phyloP scores from a whole-genome alignment of 768 basidiomycete genomes.

The Panaeolus cyanescens region DNA sequence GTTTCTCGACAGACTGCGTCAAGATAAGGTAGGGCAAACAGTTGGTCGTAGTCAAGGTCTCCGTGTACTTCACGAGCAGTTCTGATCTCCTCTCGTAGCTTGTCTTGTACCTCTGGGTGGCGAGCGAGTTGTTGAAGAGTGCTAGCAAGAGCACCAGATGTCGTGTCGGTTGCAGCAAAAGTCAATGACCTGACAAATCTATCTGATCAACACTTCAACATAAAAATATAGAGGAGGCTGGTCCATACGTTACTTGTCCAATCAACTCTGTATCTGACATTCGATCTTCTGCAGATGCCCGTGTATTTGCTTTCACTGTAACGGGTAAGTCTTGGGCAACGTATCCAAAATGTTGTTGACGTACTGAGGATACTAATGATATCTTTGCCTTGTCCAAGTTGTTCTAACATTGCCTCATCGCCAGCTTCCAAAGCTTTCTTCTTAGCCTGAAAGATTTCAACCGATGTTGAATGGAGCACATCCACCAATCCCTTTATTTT shows the following conservation, averaged over 20 bases:
- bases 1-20: conserved; percentile 43
- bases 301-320: conserved; percentile 36
- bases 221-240: not conserved
- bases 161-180: conserved; percentile 45
- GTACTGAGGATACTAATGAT: conserved; percentile 48
- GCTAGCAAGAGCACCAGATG: conserved; percentile 36
- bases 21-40: conserved; percentile 35
- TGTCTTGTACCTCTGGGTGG: conserved; percentile 29
- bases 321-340: not conserved
- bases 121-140: conserved; percentile 33
- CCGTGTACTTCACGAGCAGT: conserved; percentile 19
- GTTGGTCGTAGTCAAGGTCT: conserved; percentile 36
- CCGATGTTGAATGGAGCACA: conserved; percentile 35
- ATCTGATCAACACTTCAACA: not conserved
- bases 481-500: conserved; percentile 31
- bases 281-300: conserved; percentile 28
- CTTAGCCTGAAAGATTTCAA: conserved; percentile 37
- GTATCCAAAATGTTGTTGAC: conserved; percentile 10
- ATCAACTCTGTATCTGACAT: conserved; percentile 34
- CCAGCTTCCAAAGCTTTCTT: conserved; percentile 34
- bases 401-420: conserved; percentile 30
- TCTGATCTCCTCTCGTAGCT: conserved; percentile 35
- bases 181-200: conserved; percentile 15
- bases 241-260: conserved; percentile 34
- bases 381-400: conserved; percentile 44